Evolutionary conservation across 1,284 basidiomycete genomes (phyloP), one percentile per base, ranked within the genome.

Genomic region (Ganoderma meredithae): DNA sequence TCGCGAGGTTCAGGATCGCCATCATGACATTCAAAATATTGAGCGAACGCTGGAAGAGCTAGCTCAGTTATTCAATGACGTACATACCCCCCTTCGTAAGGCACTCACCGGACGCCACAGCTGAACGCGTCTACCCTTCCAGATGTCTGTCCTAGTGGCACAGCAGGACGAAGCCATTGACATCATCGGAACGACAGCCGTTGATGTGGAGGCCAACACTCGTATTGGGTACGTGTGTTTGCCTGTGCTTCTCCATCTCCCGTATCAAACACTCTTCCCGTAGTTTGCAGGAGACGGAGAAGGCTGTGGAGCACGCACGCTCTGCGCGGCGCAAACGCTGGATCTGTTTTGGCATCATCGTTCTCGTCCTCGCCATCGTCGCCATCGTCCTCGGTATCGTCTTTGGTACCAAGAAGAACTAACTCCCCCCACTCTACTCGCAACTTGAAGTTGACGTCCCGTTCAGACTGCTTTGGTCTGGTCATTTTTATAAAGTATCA

Each of bases 1-100:
- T 78, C 88, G 90, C 63, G 97, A 98, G 81, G 96, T 97, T 1
- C 96, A 98, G 79, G 90, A 94, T 73, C 87, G 97, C 62, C 95
- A 98, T 76, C 88, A 93, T 75, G 96, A 98, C 71, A 89, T 99
- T 73, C 87, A 88, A 73, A 89, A 89, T 75, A 96, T 98, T 78
- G 96, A 98, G 79, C 84, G 87, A 74, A 98, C 96, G 2, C 82
- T 98, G 62, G 90, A 89, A 31, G 96, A 98, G 79, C 86, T 98
- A 64, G 94, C 92, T 1, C 93, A 95, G 78, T 83, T 98, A 71
- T 96, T 98, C 81, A 89, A 88, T 72, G 97, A 98, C 76, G 89
- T 87, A 60, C 60, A 78, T 73, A 12, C 13, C 22, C 13, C 13
- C 22, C 22, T 39, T 12, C 1, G 39, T 22, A 15, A 13, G 61